A percentile compares a stretch with the other conserved stretches of the same genome.
phyloP scores from a whole-genome alignment of 345 rosid species.

The Eucalyptus rudis region DNA sequence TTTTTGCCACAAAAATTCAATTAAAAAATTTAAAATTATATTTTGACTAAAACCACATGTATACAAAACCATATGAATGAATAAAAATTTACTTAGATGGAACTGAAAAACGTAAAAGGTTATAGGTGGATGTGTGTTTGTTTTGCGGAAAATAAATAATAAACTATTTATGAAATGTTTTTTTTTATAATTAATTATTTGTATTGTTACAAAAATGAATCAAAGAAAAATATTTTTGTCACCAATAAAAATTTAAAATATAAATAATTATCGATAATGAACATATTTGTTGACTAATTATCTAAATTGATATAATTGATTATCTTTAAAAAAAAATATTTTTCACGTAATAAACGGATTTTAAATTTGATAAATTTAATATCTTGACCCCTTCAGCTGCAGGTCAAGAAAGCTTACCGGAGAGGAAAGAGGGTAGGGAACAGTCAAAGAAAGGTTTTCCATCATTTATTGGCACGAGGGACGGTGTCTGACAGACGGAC shows the following conservation, averaged over 20 bases:
- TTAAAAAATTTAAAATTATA: not conserved
- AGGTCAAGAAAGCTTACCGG: not conserved
- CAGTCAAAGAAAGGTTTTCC: not conserved
- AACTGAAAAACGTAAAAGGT: not conserved
- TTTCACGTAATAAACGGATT: not conserved
- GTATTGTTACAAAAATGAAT: not conserved
- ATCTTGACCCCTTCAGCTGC: not conserved
- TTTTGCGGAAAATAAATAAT: not conserved
- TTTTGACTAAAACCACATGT: not conserved
- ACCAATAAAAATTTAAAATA: not conserved
- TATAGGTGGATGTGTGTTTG: not conserved
- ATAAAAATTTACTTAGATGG: not conserved
- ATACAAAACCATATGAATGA: not conserved
- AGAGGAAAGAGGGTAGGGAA: not conserved
- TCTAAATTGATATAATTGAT: not conserved
- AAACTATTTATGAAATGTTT: not conserved
- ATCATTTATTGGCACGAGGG: not conserved
- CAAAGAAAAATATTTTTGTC: not conserved
- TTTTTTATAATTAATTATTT: not conserved
- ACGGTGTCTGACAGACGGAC: not conserved
- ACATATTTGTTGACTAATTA: not conserved
- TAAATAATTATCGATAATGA: not conserved
- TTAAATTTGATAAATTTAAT: not conserved
- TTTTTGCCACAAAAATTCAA: not conserved
- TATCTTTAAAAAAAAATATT: not conserved